phyloP scores from a whole-genome alignment of 1,139 yeast genomes.

The Kodamaea fungicola region DNA sequence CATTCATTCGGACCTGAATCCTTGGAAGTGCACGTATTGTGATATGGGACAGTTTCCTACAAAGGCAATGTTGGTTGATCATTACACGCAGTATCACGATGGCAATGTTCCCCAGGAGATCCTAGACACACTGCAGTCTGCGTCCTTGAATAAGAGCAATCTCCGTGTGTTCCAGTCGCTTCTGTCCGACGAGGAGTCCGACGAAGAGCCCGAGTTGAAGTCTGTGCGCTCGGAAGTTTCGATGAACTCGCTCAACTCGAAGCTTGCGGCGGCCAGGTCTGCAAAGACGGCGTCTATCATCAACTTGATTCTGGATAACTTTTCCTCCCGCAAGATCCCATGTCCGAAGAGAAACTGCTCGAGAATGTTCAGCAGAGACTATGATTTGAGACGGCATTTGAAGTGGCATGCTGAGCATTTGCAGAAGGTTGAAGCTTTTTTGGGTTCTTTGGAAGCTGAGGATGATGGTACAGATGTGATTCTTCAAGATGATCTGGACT shows the following conservation, averaged over 20 bases:
- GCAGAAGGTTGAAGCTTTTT: conserved; percentile 29
- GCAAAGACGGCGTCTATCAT: conserved; percentile 24
- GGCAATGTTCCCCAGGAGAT: conserved; percentile 36
- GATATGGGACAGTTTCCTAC: conserved; percentile 32
- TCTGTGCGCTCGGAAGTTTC: conserved; percentile 14
- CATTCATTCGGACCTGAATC: conserved; percentile 48
- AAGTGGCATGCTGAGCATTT: conserved; percentile 50
- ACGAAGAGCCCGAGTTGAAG: conserved; percentile 14
- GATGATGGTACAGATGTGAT: neutral
- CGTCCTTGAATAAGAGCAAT: conserved; percentile 5
- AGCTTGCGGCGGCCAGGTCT: conserved; percentile 9
- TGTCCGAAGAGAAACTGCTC: conserved; percentile 50
- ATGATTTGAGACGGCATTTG: conserved; percentile 52
- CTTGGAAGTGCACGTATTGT: conserved; percentile 64
- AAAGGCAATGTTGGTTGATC: conserved; percentile 33
- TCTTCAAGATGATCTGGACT: neutral
- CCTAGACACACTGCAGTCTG: conserved; percentile 9
- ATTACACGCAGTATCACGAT: conserved; percentile 45
- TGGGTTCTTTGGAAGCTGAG: conserved; percentile 22
- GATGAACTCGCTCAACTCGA: conserved; percentile 21
- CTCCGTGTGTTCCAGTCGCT: conserved; percentile 6
- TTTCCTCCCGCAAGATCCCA: conserved; percentile 26
- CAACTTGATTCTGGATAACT: conserved; percentile 36
- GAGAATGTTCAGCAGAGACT: conserved; percentile 43
- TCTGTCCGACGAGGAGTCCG: conserved; percentile 14